Base-by-base conservation (phyloP, 2,329 filamentous ascomycete species). In the Fusarium heterosporum region DNA sequence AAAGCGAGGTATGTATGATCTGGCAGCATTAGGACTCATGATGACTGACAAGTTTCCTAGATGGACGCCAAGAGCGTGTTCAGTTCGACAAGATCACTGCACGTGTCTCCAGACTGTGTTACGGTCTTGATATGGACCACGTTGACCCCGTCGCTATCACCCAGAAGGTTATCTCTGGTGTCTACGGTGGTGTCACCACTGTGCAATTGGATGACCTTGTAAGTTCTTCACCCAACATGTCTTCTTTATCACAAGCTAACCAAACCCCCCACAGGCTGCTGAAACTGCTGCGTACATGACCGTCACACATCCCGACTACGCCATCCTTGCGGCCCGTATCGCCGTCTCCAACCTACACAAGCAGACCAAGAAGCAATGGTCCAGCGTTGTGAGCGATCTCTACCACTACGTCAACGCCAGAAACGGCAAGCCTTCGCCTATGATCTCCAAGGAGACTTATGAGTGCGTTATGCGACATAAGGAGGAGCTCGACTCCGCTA, bases 51-150 rank as follows among this genome's bases (percentile, higher is more conserved):
- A 10, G 25, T 11, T 22, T 11, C 17, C 16, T 55, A 98, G 96
- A 99, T 87, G 95, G 95, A 83, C 96, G 96, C 86, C 97, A 98
- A 85, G 96, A 99, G 87, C 96, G 96, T 81, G 96, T 99, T 70
- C 96, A 99, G 81, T 99, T 99, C 85, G 96, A 99, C 87, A 99
- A 99, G 85, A 99, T 99, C 88, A 98, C 96, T 76, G 96, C 96
- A 75, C 93, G 96, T 81, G 96, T 99, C 72, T 98, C 96, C 45
- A 90, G 96, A 76, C 86, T 99, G 77, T 99, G 96, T 87, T 99
- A 99, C 81, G 95, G 95, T 71, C 90, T 99, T 60, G 96, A 99
- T 78, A 88, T 92, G 49, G 95, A 87, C 73, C 96, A 99, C 84
- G 93, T 99, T 75, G 96, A 99, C 82, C 93, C 96, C 56, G 96